Evolutionary conservation across 257 asterid species (phyloP).

Genomic region (Leonotis leonurus): DNA sequence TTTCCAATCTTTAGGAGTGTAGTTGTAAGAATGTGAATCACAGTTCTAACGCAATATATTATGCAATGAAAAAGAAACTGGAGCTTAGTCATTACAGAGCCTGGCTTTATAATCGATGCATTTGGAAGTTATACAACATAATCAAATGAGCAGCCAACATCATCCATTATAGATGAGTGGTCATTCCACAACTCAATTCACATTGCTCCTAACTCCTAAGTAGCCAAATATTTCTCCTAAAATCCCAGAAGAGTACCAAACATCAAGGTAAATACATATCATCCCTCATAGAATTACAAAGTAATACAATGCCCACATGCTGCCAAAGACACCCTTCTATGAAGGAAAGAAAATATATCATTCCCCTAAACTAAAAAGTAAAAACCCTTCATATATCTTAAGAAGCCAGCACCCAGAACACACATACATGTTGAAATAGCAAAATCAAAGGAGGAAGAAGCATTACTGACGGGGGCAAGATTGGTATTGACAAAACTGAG

Average conservation of each 20-base stretch:
- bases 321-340: too few relatives aligned
- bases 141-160: not conserved
- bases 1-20: too few relatives aligned
- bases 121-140: not conserved
- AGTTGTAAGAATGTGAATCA: not conserved
- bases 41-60: not conserved
- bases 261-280: not conserved
- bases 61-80: not conserved
- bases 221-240: not conserved
- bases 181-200: not conserved
- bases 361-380: too few relatives aligned
- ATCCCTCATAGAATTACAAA: not conserved
- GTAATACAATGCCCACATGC: too few relatives aligned
- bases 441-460: not conserved
- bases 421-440: not conserved
- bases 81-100: not conserved
- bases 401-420: not conserved
- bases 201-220: not conserved
- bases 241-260: not conserved
- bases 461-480: slow-evolving; percentile 48
- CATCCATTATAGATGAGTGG: not conserved
- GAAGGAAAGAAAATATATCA: too few relatives aligned
- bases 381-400: too few relatives aligned
- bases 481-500: slow-evolving; percentile 28
- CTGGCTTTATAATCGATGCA: not conserved